Evolutionary conservation across 257 asterid genomes (phyloP).

Genomic region (Solanum piurae): DNA sequence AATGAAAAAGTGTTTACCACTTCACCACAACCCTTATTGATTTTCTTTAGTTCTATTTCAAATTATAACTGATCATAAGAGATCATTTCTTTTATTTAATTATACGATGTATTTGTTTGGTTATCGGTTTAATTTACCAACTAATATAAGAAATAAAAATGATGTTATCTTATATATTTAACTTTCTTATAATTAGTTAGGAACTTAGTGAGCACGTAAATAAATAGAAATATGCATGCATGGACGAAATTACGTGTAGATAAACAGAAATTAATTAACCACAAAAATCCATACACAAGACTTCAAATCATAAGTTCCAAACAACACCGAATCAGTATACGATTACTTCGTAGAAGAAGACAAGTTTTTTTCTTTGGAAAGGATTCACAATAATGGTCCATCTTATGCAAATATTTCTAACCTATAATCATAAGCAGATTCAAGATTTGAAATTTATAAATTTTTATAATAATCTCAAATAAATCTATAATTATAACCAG

Average conservation of each 20-base stretch:
- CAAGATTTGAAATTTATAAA: neutral
- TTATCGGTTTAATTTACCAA: neutral
- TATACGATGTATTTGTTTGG: neutral
- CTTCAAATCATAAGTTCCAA: neutral
- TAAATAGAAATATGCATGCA: neutral
- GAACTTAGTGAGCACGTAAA: neutral
- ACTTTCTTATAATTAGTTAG: neutral
- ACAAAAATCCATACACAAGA: neutral
- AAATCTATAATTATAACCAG: neutral
- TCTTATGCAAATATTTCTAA: neutral
- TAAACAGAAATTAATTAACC: neutral
- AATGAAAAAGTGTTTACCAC: no score
- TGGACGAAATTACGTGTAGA: neutral
- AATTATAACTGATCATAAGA: neutral
- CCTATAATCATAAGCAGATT: neutral
- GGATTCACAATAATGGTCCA: neutral
- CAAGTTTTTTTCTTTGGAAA: neutral
- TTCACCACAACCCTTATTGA: no score
- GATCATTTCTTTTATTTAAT: neutral
- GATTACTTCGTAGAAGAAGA: neutral
- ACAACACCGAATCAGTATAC: neutral
- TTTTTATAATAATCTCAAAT: neutral
- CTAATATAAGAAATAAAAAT: neutral
- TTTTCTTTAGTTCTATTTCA: neutral
- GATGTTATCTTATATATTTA: neutral